Base-by-base conservation (phyloP, 257 asterid species). In the Avicennia marina region DNA sequence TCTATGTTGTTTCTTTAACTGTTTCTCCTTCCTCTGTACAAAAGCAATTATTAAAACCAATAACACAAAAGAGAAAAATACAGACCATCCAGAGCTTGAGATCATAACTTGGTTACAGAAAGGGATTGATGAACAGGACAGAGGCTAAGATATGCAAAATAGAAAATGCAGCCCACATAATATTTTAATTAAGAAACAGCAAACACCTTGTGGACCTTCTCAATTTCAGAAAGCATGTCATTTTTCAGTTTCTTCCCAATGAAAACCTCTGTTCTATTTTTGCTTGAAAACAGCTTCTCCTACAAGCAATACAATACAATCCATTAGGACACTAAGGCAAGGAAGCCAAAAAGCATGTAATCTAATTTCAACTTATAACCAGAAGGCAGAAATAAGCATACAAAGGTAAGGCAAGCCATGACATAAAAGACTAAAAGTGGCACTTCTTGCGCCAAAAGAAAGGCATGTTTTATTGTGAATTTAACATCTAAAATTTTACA, bases 241-340 rank as follows among this genome's bases (percentile, higher is more conserved):
- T 82, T 93, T 67, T 78, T 86, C 75, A 93, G 75, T 70, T 93
- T 93, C 82, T 84, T 93, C 62, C 97, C 99, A 60, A 89, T 81
- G n/a, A 88, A 77, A 38, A 72, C 82, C 75, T 93, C 99, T n/a
- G 91, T 82, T 76, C 95, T 84, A 68, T 81, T 93, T 72, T 73
- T 82, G 82, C 99, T 93, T 19, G 88, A 56, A 58, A 84, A 77
- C 21, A 93, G 86, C 73, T 89, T 93, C 59, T 89, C 99, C 99
- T 89, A 89, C 64, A 79, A 68, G 60, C 9, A 7, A 36, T 11
- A 36, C 3, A 36, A 36, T 4, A 36, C 13, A n/a, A n/a, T n/a
- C n/a, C n/a, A n/a, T n/a, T n/a, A n/a, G n/a, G n/a, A n/a, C n/a
- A n/a, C n/a, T n/a, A n/a, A n/a, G n/a, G n/a, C n/a, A n/a, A n/a